Conservation (phyloP, 768 basidiomycete species). For the Leccinum subgranulosum region DNA sequence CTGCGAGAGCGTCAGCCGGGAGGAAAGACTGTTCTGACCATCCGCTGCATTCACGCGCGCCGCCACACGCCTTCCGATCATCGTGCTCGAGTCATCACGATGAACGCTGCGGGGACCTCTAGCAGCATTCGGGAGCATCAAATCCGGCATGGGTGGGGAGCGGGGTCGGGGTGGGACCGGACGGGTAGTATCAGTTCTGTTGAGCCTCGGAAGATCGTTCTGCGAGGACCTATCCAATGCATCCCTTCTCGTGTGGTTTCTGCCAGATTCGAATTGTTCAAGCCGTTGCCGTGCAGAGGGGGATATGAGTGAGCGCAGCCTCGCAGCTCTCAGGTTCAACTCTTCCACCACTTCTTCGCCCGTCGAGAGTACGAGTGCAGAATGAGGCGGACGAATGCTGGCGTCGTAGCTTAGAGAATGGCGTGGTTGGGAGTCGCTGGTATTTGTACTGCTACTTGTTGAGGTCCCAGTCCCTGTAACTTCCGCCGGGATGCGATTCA, state of each 20-base stretch:
- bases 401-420: constrained; percentile 16
- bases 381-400: constrained; percentile 28
- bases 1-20: constrained; percentile 21
- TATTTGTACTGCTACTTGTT: constrained; percentile 1
- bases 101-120: constrained; percentile 16
- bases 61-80: constrained; percentile 35
- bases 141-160: constrained; percentile 31
- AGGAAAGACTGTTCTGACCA: constrained; percentile 13
- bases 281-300: constrained; percentile 32
- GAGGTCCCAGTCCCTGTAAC: constrained; percentile 8
- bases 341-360: constrained; percentile 25
- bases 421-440: constrained; percentile 6
- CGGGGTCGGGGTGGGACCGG: constrained; percentile 19
- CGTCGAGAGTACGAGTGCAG: constrained; percentile 28
- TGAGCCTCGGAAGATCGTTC: constrained; percentile 11
- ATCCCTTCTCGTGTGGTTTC: constrained; percentile 12
- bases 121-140: constrained; percentile 17
- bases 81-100: constrained; percentile 31
- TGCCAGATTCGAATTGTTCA: constrained; percentile 28
- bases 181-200: constrained; percentile 14
- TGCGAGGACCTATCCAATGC: constrained; percentile 22
- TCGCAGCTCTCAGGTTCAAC: constrained; percentile 26
- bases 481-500: constrained; percentile 39
- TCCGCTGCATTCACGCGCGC: constrained; percentile 27
- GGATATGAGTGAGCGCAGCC: constrained; percentile 29